A percentile compares a stretch with the other conserved stretches of the same genome.
Evolutionary conservation across 2,329 filamentous ascomycete species (phyloP).

Genomic region (Penicillium vulpinum): DNA sequence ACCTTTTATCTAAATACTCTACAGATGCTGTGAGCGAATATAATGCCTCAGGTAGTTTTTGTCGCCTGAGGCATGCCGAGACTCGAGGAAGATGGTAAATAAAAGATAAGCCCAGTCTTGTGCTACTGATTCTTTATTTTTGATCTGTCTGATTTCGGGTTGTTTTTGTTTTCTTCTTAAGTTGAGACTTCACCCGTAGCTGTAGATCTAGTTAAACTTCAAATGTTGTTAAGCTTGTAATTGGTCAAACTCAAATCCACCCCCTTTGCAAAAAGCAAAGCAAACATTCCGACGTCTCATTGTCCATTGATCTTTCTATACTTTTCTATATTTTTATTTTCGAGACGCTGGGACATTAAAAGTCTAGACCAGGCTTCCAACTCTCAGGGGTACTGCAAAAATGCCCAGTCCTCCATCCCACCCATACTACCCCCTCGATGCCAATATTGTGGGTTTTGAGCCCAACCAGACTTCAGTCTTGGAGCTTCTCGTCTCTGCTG

Average conservation of each 20-base stretch:
- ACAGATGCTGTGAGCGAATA: background rate
- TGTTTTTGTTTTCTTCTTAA: background rate
- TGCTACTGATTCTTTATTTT: background rate
- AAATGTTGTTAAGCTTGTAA: background rate
- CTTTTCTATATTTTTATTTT: background rate
- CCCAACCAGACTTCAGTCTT: constrained; percentile 64
- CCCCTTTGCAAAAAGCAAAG: background rate
- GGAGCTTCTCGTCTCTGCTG: constrained; percentile 62
- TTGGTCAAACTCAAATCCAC: constrained; percentile 6
- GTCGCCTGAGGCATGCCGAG: background rate
- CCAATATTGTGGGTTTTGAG: constrained; percentile 62
- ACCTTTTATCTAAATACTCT: too few species aligned
- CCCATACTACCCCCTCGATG: constrained; percentile 70
- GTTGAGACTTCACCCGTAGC: background rate
- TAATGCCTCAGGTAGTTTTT: background rate
- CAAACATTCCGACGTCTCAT: background rate
- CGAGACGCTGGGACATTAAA: background rate
- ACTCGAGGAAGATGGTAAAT: background rate
- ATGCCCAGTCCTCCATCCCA: constrained; percentile 43
- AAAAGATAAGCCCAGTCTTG: background rate
- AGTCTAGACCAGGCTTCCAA: background rate
- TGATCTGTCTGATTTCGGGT: background rate
- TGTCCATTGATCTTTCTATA: background rate
- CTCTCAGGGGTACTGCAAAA: background rate
- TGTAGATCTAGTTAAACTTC: background rate